A percentile compares a stretch with the other conserved stretches of the same genome.
These are phyloP conservation scores for Ascochyta lentis DNA, from an alignment of 2,329 filamentous ascomycete genomes.

Conservation along the genomic window DNA sequence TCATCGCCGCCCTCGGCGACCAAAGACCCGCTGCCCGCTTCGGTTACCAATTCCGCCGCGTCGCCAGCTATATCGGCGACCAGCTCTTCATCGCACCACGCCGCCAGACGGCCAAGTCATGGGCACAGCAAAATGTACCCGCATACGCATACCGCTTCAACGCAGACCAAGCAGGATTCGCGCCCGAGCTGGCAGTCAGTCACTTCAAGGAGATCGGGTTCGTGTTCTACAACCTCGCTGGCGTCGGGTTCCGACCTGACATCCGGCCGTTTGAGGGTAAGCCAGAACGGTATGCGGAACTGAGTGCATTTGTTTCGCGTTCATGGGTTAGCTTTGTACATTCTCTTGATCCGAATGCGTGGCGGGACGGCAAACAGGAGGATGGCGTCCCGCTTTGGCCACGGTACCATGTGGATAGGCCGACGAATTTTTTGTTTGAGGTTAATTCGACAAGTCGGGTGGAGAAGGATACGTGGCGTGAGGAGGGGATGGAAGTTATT, in stretches of 20 bases:
- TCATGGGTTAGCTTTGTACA: constrained; percentile 51
- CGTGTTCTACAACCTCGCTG: constrained; percentile 51
- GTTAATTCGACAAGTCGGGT: constrained; percentile 42
- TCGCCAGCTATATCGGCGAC: constrained; percentile 58
- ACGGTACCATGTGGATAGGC: constrained; percentile 23
- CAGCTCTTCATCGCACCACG: constrained; percentile 61
- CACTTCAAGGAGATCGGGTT: constrained; percentile 59
- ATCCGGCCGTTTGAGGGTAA: constrained; percentile 35
- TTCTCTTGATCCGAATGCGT: constrained; percentile 42
- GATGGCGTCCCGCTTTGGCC: constrained; percentile 15
- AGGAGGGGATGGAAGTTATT: constrained; percentile 51
- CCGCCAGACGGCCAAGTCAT: constrained; percentile 57
- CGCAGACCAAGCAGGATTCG: constrained; percentile 50
- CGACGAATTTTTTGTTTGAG: constrained; percentile 52
- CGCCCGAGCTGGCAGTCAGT: constrained; percentile 50
- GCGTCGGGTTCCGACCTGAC: constrained; percentile 48
- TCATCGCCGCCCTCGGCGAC: constrained; percentile 19
- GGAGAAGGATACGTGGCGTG: constrained; percentile 51
- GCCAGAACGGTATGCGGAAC: constrained; percentile 38
- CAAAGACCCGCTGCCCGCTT: constrained; percentile 19
- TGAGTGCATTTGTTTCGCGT: constrained; percentile 48
- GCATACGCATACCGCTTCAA: constrained; percentile 68
- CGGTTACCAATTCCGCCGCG: constrained; percentile 57
- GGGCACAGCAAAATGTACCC: constrained; percentile 53
- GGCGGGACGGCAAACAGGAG: not conserved